A percentile compares a stretch with the other conserved stretches of the same genome.
Conservation (phyloP, 768 basidiomycete species). For the Trametes gibbosa region DNA sequence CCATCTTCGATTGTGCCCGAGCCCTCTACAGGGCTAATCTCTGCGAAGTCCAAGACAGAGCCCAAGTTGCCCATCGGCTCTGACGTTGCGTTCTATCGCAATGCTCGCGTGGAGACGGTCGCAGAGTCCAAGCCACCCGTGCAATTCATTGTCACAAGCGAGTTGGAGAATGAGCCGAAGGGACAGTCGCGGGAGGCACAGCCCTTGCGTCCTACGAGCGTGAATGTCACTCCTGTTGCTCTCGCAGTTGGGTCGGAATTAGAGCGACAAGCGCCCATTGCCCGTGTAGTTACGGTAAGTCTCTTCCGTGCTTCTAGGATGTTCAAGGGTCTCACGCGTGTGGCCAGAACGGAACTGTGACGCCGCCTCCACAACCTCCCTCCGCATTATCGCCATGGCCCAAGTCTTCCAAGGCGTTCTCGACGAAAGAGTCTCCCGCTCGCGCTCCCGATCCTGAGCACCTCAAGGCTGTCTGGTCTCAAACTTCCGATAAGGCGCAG, state of each 20-base stretch:
- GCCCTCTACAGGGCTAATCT: neutral
- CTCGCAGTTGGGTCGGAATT: neutral
- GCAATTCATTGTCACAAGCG: constrained; percentile 78
- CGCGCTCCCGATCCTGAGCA: constrained; percentile 79
- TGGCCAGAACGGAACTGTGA: constrained; percentile 5
- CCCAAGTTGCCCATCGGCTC: constrained; percentile 73
- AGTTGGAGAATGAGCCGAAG: constrained; percentile 47
- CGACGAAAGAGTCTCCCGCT: constrained; percentile 65
- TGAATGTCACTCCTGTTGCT: neutral
- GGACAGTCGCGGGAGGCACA: neutral
- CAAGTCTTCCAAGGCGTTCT: constrained; percentile 49
- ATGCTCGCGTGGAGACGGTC: constrained; percentile 52
- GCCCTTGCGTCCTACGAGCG: neutral
- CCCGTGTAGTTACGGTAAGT: neutral
- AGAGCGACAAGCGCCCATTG: neutral
- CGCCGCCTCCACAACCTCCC: neutral
- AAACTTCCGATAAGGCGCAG: constrained; percentile 68
- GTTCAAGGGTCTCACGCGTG: neutral
- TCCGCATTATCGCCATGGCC: constrained; percentile 50
- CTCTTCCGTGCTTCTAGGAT: neutral
- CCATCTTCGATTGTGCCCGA: neutral
- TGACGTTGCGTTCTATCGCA: constrained; percentile 70
- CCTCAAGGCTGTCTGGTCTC: constrained; percentile 82
- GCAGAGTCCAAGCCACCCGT: constrained; percentile 51
- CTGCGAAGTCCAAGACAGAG: constrained; percentile 47